Evolutionary conservation across 2,329 filamentous ascomycete genomes (phyloP).

Genomic region (Chrysosporium keratinophilum): DNA sequence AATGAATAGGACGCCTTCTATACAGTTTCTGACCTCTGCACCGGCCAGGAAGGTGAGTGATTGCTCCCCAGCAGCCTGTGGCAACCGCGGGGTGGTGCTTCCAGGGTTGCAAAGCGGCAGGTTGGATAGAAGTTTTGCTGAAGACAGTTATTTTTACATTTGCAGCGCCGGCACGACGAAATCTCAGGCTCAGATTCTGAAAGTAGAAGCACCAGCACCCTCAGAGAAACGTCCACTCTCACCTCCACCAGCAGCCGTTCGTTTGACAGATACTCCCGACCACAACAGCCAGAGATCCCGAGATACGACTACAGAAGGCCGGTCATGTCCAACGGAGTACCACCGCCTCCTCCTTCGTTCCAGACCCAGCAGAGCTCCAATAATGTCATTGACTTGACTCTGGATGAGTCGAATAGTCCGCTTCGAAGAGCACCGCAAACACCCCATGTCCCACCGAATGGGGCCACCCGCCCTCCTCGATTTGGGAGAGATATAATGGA

Average conservation of each 20-base stretch:
- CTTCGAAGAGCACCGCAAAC: constrained; percentile 13
- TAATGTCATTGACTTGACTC: constrained; percentile 39
- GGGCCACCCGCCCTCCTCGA: constrained; percentile 23
- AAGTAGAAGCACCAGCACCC: constrained; percentile 20
- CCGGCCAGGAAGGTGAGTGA: constrained; percentile 29
- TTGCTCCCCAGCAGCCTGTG: background rate
- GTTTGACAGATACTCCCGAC: background rate
- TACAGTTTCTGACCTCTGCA: constrained; percentile 29
- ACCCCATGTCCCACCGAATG: constrained; percentile 1
- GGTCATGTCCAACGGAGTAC: constrained; percentile 32
- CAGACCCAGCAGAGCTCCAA: constrained; percentile 17
- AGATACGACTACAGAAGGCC: constrained; percentile 47
- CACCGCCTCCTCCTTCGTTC: constrained; percentile 16
- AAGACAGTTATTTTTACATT: constrained; percentile 17
- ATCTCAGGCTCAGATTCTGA: constrained; percentile 27
- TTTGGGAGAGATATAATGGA: constrained; percentile 33
- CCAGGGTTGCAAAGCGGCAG: background rate
- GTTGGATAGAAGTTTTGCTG: background rate
- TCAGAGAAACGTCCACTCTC: constrained; percentile 11
- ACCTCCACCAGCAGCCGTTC: background rate
- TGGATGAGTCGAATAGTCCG: constrained; percentile 34
- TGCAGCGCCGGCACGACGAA: constrained; percentile 28
- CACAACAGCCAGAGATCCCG: constrained; percentile 31
- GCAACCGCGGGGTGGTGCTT: background rate
- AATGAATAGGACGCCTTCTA: constrained; percentile 31